Base-by-base conservation (phyloP, 176 grass and related monocot species). In the Dendrocalamus sinicus region DNA sequence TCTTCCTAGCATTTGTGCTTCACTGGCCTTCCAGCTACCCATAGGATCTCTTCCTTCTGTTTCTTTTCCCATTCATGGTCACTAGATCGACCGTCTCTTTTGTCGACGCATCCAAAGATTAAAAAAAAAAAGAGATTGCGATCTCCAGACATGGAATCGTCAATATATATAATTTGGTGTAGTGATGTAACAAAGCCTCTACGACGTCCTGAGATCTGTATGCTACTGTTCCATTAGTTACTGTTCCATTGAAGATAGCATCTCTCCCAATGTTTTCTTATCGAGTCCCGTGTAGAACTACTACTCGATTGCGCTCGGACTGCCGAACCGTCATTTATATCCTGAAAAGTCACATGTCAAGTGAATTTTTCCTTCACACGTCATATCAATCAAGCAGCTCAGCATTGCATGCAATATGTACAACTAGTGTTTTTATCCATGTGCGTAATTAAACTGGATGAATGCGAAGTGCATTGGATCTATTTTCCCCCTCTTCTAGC, bases 161-260 rank as follows among this genome's bases (percentile, higher is more conserved):
- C 16, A 8, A 19, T 19, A 52, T 15, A 43, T 52, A 57, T 57
- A 20, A 8, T 57, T 57, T 57, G 19, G 55, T 59, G 57, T n/a
- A 10, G 20, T n/a, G 20, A n/a, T 20, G 71, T 4, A 30, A 53
- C 8, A 52, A 53, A 75, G 48, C 23, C 24, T 74, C 5, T 50
- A 30, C 39, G 32, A 53, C 58, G 12, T 65, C 19, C 23, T 50
- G 59, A 41, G 28, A 20, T 82, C 59, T 79, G 41, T 12, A 28
- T 81, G 32, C 20, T 89, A 81, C 83, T 90, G 78, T 81, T 85
- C 30, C 62, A 85, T 89, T 81, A 9, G 61, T 86, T 89, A 81
- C 71, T 90, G 72, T 86, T 86, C 73, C 77, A 80, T 80, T 69
- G 76, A 41, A 77, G 52, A 12, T 19, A n/a, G 61, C 16, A 51